Base-by-base conservation (phyloP, 441 rosid genomes). In the Capsella rubella region DNA sequence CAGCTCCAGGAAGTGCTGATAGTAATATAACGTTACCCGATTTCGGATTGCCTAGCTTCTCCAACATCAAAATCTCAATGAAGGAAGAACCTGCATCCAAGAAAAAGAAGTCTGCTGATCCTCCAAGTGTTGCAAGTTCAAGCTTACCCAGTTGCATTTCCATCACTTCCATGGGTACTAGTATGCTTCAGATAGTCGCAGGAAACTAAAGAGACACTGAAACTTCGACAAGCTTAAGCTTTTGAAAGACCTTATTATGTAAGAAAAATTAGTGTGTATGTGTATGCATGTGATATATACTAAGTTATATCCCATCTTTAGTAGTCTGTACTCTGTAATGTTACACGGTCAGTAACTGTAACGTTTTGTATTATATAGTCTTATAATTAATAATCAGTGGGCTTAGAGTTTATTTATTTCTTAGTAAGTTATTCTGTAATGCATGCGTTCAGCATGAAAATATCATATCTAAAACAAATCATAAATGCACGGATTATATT, bases 31-130 rank as follows among this genome's bases (percentile, higher is more conserved):
- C 65, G 18, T 77, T 77, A 72, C 73, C 73, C 0, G 80, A 77
- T 66, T 77, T 77, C 5, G 77, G 73, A 59, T 72, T 71, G 64
- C 69, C 73, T 35, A 59, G 32, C 59, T 71, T 77, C 56, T 57
- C 80, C 63, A 34, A 77, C 68, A 59, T 71, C 46, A 14, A 4
- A 15, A 18, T 71, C 57, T 52, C 80, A 59, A 2, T 27, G 59
- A 37, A 35, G 16, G 74, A 68, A 34, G 75, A 55, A 64, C 57
- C 7, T 66, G 77, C 47, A 27, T 59, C 67, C 39, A 37, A 58
- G 60, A 18, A 39, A 54, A 61, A 16, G 16, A 59, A 77, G 64
- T 50, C 57, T 65, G 37, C 28, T 71, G 73, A 59, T 65, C 49
- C 50, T 71, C 58, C 59, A 50, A 70, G 50, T 64, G 67, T 42